Base-by-base conservation (phyloP, 257 asterid genomes). In the Solanum rostratum region DNA sequence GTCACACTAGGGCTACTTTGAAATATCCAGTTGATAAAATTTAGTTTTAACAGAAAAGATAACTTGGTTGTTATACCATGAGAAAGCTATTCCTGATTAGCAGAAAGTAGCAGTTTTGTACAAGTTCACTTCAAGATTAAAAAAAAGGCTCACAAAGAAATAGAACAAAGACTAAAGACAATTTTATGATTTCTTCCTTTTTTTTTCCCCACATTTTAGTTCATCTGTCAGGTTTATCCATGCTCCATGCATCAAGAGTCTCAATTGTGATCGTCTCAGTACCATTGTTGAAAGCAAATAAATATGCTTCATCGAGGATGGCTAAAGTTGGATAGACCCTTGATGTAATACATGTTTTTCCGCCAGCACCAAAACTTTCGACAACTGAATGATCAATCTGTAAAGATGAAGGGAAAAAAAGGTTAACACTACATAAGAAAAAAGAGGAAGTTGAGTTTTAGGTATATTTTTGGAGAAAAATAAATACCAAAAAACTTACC, bases 401-500 rank as follows among this genome's bases (percentile, higher is more conserved):
- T 29, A 30, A 65, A 29, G n/a, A 57, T 3, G n/a, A 10, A 57
- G 62, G 65, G 27, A 27, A 55, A 55, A 55, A 3, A 12, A 63
- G n/a, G 16, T 27, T 18, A 18, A 65, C 1, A 12, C 12, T 11
- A 65, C 41, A 29, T 8, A 65, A 63, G 6, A 8, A 13, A 1
- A 57, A 8, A 57, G 8, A 7, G 5, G 20, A 55, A 2, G 20
- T 5, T 29, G 43, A 29, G n/a, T 30, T 65, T 65, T 7, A 30
- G 7, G 16, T 10, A 14, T 5, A 29, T 29, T 29, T 53, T 29
- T 7, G 10, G 1, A 3, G 12, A 30, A 30, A 15, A 7, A 30
- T 57, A 57, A 30, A 30, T 29, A 65, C 1, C 22, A 29, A 52
- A 13, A 16, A 9, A 16, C 80, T 6, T 90, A 94, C 95, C 97